Evolutionary conservation across 768 basidiomycete genomes (phyloP).

Genomic region (Agaricus subrufescens): DNA sequence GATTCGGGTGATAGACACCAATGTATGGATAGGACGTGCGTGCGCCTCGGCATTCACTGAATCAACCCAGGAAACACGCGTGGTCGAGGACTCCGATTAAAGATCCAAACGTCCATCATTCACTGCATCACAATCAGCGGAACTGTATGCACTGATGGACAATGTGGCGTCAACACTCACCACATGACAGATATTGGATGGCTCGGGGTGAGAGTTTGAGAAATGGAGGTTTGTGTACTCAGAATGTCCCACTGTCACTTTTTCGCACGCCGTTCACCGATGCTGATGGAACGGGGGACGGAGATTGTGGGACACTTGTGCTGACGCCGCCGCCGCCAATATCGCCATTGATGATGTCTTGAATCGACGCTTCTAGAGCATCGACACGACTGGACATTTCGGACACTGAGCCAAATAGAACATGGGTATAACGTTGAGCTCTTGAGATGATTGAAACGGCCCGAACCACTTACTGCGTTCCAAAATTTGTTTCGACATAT

Average conservation of each 20-base stretch:
- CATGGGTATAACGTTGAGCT: neutral
- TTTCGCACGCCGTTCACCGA: slow-evolving; percentile 30
- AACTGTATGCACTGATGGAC: neutral
- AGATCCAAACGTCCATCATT: neutral
- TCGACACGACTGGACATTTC: slow-evolving; percentile 94
- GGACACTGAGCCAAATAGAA: slow-evolving; percentile 52
- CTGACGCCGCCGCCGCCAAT: slow-evolving; percentile 16
- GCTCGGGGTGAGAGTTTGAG: neutral
- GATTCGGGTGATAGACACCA: neutral
- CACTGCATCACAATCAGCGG: neutral
- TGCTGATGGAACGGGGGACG: slow-evolving; percentile 39
- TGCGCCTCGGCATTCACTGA: neutral
- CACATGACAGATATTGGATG: neutral
- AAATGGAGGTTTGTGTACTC: neutral
- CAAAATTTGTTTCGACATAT: slow-evolving; percentile 88
- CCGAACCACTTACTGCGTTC: slow-evolving; percentile 53
- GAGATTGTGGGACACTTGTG: slow-evolving; percentile 54
- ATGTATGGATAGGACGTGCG: neutral
- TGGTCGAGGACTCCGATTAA: neutral
- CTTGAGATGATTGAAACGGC: neutral
- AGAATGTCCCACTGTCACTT: slow-evolving; percentile 29
- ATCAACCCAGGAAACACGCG: neutral
- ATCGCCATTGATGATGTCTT: slow-evolving; percentile 86
- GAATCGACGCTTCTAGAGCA: slow-evolving; percentile 82
- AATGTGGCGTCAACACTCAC: neutral